Percentiles rank a stretch among this genome's conserved stretches.
Conservation (phyloP, 805 yeast species). For the Tetrapisispora taiwanensis region DNA sequence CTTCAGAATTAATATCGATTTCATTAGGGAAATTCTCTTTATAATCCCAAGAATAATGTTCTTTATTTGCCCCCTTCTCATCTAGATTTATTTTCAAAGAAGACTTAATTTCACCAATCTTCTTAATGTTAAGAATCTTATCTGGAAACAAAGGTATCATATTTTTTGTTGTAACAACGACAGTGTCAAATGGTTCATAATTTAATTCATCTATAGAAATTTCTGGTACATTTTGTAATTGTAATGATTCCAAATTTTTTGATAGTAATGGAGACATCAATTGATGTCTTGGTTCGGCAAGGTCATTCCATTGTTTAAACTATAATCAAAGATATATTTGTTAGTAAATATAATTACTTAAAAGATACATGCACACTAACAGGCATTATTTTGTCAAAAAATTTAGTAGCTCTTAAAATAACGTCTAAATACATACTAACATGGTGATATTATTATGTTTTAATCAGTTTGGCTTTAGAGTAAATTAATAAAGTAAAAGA, state of each 20-base stretch:
- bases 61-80: neutral
- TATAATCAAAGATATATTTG: conserved; percentile 5
- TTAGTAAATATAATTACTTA: neutral
- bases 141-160: conserved; percentile 24
- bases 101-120: conserved; percentile 13
- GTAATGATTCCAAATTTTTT: conserved; percentile 18
- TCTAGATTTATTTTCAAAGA: conserved; percentile 4
- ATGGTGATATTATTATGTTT: too few species aligned
- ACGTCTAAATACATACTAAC: too few species aligned
- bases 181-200: conserved; percentile 8
- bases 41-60: conserved; percentile 15
- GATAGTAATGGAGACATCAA: conserved; percentile 27
- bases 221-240: conserved; percentile 24
- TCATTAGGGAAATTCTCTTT: conserved; percentile 23
- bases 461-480: too few species aligned
- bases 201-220: conserved; percentile 17
- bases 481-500: too few species aligned
- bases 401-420: too few species aligned
- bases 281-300: conserved; percentile 39
- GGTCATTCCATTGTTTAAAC: conserved; percentile 44
- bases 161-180: conserved; percentile 18
- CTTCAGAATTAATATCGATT: conserved; percentile 10
- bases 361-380: too few species aligned
- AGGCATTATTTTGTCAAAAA: too few species aligned
- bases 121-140: conserved; percentile 5